Evolutionary conservation across 768 basidiomycete species (phyloP).

Genomic region (Amanita rubescens): DNA sequence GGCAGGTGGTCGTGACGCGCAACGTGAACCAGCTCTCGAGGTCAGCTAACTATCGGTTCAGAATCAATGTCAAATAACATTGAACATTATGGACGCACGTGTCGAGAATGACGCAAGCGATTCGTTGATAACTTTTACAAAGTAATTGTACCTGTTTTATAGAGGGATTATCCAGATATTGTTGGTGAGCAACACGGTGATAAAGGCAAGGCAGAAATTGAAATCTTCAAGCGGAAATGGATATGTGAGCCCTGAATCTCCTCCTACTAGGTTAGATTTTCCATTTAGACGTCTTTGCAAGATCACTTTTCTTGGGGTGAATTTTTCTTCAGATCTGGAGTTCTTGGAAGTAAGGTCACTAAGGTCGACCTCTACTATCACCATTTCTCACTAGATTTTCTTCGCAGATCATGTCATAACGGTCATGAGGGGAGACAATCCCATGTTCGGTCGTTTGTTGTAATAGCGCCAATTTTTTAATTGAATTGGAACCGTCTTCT

Average conservation of each 20-base stretch:
- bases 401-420: constrained; percentile 53
- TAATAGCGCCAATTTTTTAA: no score
- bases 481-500: no score
- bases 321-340: constrained; percentile 62
- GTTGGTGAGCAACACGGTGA: neutral
- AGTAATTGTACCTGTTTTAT: constrained; percentile 51
- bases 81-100: constrained; percentile 71
- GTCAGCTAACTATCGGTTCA: constrained; percentile 54
- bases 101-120: constrained; percentile 65
- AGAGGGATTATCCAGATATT: constrained; percentile 38
- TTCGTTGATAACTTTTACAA: constrained; percentile 53
- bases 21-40: no score
- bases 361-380: no score
- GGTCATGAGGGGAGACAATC: constrained; percentile 57
- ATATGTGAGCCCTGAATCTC: constrained; percentile 41
- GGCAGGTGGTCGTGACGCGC: no score
- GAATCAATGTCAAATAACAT: constrained; percentile 66
- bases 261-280: no score
- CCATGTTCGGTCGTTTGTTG: constrained; percentile 43
- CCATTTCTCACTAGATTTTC: neutral
- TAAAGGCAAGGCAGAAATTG: constrained; percentile 45
- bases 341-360: constrained; percentile 45
- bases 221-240: constrained; percentile 73
- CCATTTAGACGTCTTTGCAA: neutral
- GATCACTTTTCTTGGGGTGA: constrained; percentile 58